phyloP scores from a whole-genome alignment of 2,329 filamentous ascomycete species.

The Gremmenia infestans region DNA sequence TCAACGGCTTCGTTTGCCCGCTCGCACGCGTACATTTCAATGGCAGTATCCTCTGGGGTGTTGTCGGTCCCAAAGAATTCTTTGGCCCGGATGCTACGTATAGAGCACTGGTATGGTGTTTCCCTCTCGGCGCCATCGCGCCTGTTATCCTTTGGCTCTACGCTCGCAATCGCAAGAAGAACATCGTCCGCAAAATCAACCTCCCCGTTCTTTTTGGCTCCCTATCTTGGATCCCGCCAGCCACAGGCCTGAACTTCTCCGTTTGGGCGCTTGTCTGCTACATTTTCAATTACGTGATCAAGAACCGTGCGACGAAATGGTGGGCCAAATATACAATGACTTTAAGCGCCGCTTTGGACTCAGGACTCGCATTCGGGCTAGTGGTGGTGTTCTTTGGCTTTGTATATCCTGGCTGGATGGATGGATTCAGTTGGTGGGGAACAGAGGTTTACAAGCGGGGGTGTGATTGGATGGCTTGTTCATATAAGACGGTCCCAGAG shows the following conservation, averaged over 20 bases:
- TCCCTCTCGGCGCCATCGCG: constrained; percentile 68
- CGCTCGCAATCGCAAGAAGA: constrained; percentile 52
- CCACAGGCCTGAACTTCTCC: constrained; percentile 80
- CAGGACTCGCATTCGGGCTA: constrained; percentile 74
- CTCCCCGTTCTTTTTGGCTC: constrained; percentile 79
- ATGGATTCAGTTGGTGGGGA: constrained; percentile 79
- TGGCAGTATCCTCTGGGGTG: constrained; percentile 83
- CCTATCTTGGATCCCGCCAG: constrained; percentile 81
- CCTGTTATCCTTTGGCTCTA: constrained; percentile 73
- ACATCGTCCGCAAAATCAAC: constrained; percentile 70
- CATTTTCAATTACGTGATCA: constrained; percentile 74
- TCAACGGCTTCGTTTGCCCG: constrained; percentile 84
- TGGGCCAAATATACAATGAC: constrained; percentile 94
- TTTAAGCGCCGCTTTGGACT: constrained; percentile 75
- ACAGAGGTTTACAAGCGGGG: constrained; percentile 81
- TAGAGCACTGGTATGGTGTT: constrained; percentile 73
- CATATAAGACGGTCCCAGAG: constrained; percentile 59
- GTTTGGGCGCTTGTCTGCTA: constrained; percentile 85
- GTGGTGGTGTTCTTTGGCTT: constrained; percentile 83
- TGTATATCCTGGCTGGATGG: constrained; percentile 73
- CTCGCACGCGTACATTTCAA: constrained; percentile 88
- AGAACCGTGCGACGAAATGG: constrained; percentile 66
- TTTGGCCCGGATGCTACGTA: constrained; percentile 75
- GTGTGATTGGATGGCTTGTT: constrained; percentile 79
- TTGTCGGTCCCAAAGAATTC: constrained; percentile 77